Conservation (phyloP, 257 asterid species). For the Scutellaria barbata region DNA sequence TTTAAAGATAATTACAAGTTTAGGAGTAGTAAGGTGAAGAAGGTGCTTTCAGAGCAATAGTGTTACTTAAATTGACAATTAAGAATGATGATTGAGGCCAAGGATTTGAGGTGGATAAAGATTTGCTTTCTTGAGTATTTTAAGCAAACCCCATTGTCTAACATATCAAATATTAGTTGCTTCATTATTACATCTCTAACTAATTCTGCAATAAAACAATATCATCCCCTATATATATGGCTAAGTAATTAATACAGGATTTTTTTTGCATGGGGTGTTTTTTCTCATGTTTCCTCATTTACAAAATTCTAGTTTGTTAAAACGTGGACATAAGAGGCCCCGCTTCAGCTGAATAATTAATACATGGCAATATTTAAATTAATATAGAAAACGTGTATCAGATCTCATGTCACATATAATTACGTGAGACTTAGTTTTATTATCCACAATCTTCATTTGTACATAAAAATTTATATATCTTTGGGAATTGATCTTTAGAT, state of each 20-base stretch:
- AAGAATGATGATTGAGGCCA: constrained; percentile 31
- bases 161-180: constrained; percentile 37
- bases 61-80: constrained; percentile 32
- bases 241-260: neutral
- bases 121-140: constrained; percentile 38
- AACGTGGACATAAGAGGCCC: constrained; percentile 28
- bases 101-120: constrained; percentile 31
- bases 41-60: constrained; percentile 34
- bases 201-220: constrained; percentile 27
- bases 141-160: constrained; percentile 35
- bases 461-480: too few relatives aligned
- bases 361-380: too few relatives aligned
- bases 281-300: neutral
- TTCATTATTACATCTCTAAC: constrained; percentile 47
- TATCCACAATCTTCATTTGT: too few relatives aligned
- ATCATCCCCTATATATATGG: constrained; percentile 17
- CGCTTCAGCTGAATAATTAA: neutral
- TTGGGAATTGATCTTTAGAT: too few relatives aligned
- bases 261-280: too few relatives aligned
- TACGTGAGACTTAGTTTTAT: too few relatives aligned
- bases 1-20: too few relatives aligned
- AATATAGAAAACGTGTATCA: too few relatives aligned
- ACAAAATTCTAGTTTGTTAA: constrained; percentile 36
- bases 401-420: too few relatives aligned
- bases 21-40: constrained; percentile 47